Evolutionary conservation across 768 basidiomycete species (phyloP), one percentile per base, ranked within the genome.

Genomic region (Scleroderma citrinum): DNA sequence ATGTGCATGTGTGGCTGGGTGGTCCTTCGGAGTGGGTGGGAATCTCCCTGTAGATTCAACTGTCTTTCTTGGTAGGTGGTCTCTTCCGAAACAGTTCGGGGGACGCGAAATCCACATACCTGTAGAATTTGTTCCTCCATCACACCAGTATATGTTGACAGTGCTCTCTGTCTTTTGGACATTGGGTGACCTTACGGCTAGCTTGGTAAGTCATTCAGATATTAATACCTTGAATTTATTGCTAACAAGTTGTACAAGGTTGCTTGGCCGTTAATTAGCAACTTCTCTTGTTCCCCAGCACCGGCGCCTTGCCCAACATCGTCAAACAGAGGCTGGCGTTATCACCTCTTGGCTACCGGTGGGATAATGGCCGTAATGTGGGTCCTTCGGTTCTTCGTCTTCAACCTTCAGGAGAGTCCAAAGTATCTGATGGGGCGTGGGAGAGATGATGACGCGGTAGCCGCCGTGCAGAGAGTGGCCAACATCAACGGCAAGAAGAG

Each of bases 161-260:
- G 68, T 88, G 13, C 72, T 89, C n/a, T 86, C 85, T 0, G 76
- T 87, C 32, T 89, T 83, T 82, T 90, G 87, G 87, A 81, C 83
- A 5, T 71, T 88, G 30, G 85, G 85, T 2, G 86, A 87, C 59
- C 73, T 87, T 0, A 59, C 85, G 41, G 82, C 78, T n/a, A 76
- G 73, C 53, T 56, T 76, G 41, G 74, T 74, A 36, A n/a, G 66
- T 49, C 7, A 29, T 6, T 30, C 47, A 3, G 26, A 57, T 37
- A 0, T 5, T 11, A 30, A n/a, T 23, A 8, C 13, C 3, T 20
- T 30, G 17, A 26, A 14, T 29, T 42, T 5, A 47, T 49, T n/a
- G 24, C 51, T 48, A 6, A 43, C 10, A 14, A 13, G 19, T 5
- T 13, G 38, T 39, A 23, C 46, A 49, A 83, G 75, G 69, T 87